Percentiles rank a stretch among this genome's conserved stretches.
phyloP scores from a whole-genome alignment of 2,329 filamentous ascomycete genomes.

The Cercospora zeae-maydis region DNA sequence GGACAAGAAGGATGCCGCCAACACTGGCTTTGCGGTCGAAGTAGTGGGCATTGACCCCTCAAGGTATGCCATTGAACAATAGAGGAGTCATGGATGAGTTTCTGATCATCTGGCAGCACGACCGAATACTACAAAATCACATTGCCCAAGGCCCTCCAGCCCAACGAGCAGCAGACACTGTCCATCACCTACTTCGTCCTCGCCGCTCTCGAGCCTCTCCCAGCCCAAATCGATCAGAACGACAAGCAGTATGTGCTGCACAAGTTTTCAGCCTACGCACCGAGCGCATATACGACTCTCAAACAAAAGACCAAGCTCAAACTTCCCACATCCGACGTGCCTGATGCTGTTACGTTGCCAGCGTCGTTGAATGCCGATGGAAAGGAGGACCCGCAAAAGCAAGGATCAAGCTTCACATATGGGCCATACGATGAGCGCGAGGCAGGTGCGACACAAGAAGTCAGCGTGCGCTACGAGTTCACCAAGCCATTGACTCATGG shows the following conservation, averaged over 20 bases:
- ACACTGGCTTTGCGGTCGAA: slow-evolving; percentile 64
- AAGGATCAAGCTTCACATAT: slow-evolving; percentile 82
- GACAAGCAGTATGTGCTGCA: slow-evolving; percentile 84
- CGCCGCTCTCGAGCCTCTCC: slow-evolving; percentile 74
- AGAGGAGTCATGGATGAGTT: not conserved
- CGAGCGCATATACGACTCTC: slow-evolving; percentile 75
- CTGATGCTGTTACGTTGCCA: slow-evolving; percentile 69
- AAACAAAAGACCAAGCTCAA: slow-evolving; percentile 99
- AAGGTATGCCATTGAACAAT: slow-evolving; percentile 44
- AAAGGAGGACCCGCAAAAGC: slow-evolving; percentile 70
- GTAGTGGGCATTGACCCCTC: slow-evolving; percentile 57
- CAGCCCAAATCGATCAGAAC: slow-evolving; percentile 75
- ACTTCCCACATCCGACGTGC: slow-evolving; percentile 70
- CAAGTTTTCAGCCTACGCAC: slow-evolving; percentile 78
- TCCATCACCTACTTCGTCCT: slow-evolving; percentile 82
- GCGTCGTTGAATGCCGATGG: slow-evolving; percentile 55
- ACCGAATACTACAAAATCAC: slow-evolving; percentile 77
- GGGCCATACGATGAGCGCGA: slow-evolving; percentile 80
- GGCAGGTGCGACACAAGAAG: slow-evolving; percentile 69
- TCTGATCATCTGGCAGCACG: slow-evolving; percentile 30
- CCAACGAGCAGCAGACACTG: slow-evolving; percentile 77
- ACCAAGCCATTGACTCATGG: slow-evolving; percentile 85
- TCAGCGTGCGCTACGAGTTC: slow-evolving; percentile 87
- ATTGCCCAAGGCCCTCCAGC: slow-evolving; percentile 69
- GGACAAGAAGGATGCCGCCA: slow-evolving; percentile 76